A percentile compares a stretch with the other conserved stretches of the same genome.
Evolutionary conservation across 1,284 basidiomycete genomes (phyloP).

Genomic region (Heimioporus punctisporus): DNA sequence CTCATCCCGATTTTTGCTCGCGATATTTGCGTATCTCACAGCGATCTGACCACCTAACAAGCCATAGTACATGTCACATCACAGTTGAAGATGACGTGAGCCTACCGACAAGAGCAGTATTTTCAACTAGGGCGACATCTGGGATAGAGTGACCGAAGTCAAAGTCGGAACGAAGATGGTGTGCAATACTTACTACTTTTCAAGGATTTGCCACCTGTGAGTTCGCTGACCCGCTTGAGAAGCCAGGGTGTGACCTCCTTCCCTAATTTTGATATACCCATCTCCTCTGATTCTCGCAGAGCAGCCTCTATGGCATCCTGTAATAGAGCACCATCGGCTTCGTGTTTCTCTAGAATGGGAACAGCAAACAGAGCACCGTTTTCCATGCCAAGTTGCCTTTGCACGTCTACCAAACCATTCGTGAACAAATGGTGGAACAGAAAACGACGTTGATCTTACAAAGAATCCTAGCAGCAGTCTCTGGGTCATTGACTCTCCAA

Average conservation of each 20-base stretch:
- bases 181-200: slow-evolving; percentile 55
- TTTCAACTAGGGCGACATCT: slow-evolving; percentile 92
- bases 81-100: slow-evolving; percentile 4
- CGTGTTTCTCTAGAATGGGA: slow-evolving; percentile 85
- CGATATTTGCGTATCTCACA: slow-evolving; percentile 69
- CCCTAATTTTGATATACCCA: slow-evolving; percentile 81
- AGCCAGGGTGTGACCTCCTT: slow-evolving; percentile 98
- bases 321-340: slow-evolving; percentile 67
- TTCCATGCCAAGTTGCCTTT: slow-evolving; percentile 62
- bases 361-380: slow-evolving; percentile 86
- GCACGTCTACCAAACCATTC: slow-evolving; percentile 46
- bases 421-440: slow-evolving; percentile 7
- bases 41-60: slow-evolving; percentile 78
- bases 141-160: slow-evolving; percentile 17
- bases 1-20: slow-evolving; percentile 13
- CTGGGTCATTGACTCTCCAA: slow-evolving; percentile 66
- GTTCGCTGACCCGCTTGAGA: slow-evolving; percentile 80
- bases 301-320: slow-evolving; percentile 89
- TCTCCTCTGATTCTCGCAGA: slow-evolving; percentile 80
- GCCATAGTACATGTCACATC: not conserved
- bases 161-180: not conserved
- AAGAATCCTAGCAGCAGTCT: slow-evolving; percentile 69
- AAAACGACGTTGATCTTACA: slow-evolving; percentile 46
- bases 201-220: slow-evolving; percentile 79
- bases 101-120: slow-evolving; percentile 88